Base-by-base conservation (phyloP, 164 flowering plant genomes). In the Amborella trichopoda region DNA sequence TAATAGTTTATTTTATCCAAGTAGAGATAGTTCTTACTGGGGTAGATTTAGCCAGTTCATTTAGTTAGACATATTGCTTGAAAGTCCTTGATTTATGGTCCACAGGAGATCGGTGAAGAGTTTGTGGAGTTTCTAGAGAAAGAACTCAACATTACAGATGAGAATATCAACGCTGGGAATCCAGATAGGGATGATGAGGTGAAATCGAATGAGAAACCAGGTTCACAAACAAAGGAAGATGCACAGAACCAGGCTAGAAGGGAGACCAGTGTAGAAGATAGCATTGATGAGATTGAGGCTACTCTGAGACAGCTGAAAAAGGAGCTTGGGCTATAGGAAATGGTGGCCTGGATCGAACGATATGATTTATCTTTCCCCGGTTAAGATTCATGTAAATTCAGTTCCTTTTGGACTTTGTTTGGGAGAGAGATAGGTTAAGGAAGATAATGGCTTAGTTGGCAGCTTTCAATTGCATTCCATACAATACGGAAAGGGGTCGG, bases 111-210 rank as follows among this genome's bases (percentile, higher is more conserved):
- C 26, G 98, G 98, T 24, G 98, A 86, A 68, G 98, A 86, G 49
- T 83, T 90, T 66, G 94, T 90, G 44, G 98, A 90, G 50, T 90
- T 80, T 59, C 68, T 90, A 30, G 98, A 90, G 76, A 90, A 83
- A 57, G 98, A 83, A 61, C 76, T 90, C 47, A 90, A 78, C 71
- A 77, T 90, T 30, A 60, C 61, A 23, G 91, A 86, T 40, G 22
- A 60, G 23, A 70, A 63, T 6, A 45, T 2, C 10, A 60, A 68
- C 28, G 53, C 30, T 14, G 60, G 54, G 14, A 54, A 49, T 30
- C 54, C 52, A 39, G 60, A 52, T 44, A 59, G 46, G 36, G 11
- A 66, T 16, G 17, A 17, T 3, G 45, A 63, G 17, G 53, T 40
- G 2, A 51, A 55, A 36, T n/a, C 71, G 13, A 55, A 32, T 24